Evolutionary conservation across 2,329 filamentous ascomycete genomes (phyloP).

Genomic region (Coniochaeta sp.): DNA sequence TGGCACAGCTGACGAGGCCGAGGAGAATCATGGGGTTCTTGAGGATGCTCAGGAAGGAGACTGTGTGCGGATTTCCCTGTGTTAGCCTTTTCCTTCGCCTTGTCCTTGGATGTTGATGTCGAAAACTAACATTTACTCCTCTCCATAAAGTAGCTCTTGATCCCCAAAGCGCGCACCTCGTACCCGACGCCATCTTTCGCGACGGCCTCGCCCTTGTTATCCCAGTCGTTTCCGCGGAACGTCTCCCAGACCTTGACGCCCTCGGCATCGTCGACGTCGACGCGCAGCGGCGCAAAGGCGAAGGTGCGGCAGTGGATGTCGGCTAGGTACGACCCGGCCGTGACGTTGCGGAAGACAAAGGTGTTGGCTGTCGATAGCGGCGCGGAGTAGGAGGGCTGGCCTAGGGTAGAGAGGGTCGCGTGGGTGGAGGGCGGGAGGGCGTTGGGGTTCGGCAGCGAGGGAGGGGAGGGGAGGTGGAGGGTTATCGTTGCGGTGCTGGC

Average conservation of each 20-base stretch:
- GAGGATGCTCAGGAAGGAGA: constrained; percentile 72
- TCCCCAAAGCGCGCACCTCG: constrained; percentile 52
- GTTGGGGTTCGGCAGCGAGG: constrained; percentile 36
- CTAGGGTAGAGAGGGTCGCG: constrained; percentile 45
- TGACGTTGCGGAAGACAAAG: constrained; percentile 69
- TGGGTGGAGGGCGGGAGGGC: constrained; percentile 58
- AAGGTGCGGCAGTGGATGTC: constrained; percentile 71
- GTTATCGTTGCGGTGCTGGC: constrained; percentile 32
- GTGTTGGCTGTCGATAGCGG: constrained; percentile 61
- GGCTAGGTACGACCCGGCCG: constrained; percentile 68
- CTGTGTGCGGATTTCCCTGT: too few relatives aligned
- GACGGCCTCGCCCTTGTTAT: constrained; percentile 65
- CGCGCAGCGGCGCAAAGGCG: constrained; percentile 69
- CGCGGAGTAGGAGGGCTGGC: constrained; percentile 33
- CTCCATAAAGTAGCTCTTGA: constrained; percentile 71
- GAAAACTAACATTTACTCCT: constrained; percentile 63
- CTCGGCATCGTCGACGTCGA: constrained; percentile 52
- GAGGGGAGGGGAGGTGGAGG: constrained; percentile 32
- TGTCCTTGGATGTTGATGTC: too few relatives aligned
- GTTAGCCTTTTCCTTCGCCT: too few relatives aligned
- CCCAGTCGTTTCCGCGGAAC: constrained; percentile 84
- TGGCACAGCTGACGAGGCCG: constrained; percentile 69
- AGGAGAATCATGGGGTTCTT: constrained; percentile 98
- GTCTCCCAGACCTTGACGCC: constrained; percentile 64
- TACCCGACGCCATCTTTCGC: constrained; percentile 37